Base-by-base conservation (phyloP, 1,284 basidiomycete genomes). In the Sporisorium scitamineum region DNA sequence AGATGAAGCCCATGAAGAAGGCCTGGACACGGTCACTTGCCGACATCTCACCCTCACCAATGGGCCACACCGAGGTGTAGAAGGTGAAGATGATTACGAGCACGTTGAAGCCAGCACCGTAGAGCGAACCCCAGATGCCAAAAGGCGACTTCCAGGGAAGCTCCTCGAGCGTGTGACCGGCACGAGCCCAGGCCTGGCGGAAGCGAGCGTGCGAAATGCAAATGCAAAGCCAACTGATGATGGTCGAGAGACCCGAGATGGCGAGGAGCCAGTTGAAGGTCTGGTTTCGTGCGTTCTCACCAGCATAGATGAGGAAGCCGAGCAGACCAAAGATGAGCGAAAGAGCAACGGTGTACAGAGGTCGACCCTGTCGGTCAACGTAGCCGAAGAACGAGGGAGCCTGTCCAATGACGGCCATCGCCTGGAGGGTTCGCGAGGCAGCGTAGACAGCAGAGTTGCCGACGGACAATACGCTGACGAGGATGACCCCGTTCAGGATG, bases 131-230 rank as follows among this genome's bases (percentile, higher is more conserved):
- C 45, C 69, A 86, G 32, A 87, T 80, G 45, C 88, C 88, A 22
- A 87, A 85, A 34, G 87, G 76, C 27, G 88, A 87, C n/a, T 64
- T 76, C 86, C 87, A 88, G 5, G 88, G 88, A 7, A 89, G 85
- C 80, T 88, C 87, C 60, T 87, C 86, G 52, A 87, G 61, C 0
- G 82, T 81, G 82, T 87, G 87, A 14, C 87, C 87, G 82, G 84
- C 87, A n/a, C 83, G 81, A 61, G 82, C 82, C 88, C 88, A 89
- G 1, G 88, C 88, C 44, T 61, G 52, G 71, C 90, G 90, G 89
- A 93, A 94, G 85, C 88, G 87, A 58, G 88, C 86, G 79, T 85
- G 78, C 27, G 70, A 77, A 10, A 73, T 63, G 57, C 76, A 83
- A 55, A 80, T 70, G 48, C 72, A 78, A 32, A 77, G 70, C 80